Evolutionary conservation across 257 asterid genomes (phyloP).

Genomic region (Mitragyna speciosa): DNA sequence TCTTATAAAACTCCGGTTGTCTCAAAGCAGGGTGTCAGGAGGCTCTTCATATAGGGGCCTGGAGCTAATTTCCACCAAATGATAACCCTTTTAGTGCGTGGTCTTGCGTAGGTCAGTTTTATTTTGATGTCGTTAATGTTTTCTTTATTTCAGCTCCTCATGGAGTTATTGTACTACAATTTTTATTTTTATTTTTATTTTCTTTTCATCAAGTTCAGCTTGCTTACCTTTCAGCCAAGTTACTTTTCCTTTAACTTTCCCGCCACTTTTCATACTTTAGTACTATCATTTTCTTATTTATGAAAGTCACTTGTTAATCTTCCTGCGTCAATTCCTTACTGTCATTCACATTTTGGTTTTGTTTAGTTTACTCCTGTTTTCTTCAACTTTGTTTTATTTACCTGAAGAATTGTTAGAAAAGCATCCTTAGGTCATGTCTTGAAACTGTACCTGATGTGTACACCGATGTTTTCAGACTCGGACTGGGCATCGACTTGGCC

Average conservation of each 20-base stretch:
- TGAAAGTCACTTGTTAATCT: slow-evolving; percentile 2
- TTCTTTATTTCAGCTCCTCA: slow-evolving; percentile 48
- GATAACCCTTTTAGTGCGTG: slow-evolving; percentile 81
- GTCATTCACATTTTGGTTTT: not conserved
- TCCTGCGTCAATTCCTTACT: slow-evolving; percentile 6
- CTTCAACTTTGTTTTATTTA: not conserved
- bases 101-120: slow-evolving; percentile 90
- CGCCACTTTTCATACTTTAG: slow-evolving; percentile 31
- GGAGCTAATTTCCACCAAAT: slow-evolving; percentile 86
- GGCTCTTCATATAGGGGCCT: slow-evolving; percentile 89
- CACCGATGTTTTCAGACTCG: no score
- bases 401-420: not conserved
- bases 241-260: slow-evolving; percentile 31
- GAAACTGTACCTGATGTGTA: not conserved
- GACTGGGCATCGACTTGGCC: no score
- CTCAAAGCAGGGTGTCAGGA: slow-evolving; percentile 93
- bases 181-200: slow-evolving; percentile 36
- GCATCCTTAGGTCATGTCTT: not conserved
- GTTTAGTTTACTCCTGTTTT: slow-evolving; percentile 1
- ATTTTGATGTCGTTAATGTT: slow-evolving; percentile 45
- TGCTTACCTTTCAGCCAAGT: slow-evolving; percentile 42
- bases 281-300: slow-evolving; percentile 7
- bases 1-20: slow-evolving; percentile 80
- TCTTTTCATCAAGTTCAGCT: slow-evolving; percentile 34
- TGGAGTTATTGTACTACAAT: slow-evolving; percentile 38